phyloP scores from a whole-genome alignment of 1,139 yeast species.

The Pichia sp. region DNA sequence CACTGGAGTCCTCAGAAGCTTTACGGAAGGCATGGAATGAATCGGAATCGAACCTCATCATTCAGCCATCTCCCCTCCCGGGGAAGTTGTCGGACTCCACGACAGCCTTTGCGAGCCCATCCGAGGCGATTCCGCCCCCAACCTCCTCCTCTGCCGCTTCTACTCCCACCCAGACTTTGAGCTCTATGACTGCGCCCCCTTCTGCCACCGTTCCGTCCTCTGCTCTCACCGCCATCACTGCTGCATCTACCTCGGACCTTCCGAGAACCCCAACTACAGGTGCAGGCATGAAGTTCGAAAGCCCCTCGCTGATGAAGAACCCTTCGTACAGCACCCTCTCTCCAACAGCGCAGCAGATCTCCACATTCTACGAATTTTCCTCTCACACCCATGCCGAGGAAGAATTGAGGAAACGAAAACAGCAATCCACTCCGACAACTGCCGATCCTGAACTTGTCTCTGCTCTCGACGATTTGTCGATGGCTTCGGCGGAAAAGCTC shows the following conservation, averaged over 20 bases:
- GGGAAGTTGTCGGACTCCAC: conserved; percentile 18
- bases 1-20: conserved; percentile 22
- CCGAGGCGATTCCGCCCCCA: not conserved
- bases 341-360: conserved; percentile 39
- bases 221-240: not conserved
- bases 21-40: conserved; percentile 28
- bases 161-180: not conserved
- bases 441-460: conserved; percentile 23
- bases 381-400: conserved; percentile 34
- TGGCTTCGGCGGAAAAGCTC: conserved; percentile 44
- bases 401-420: conserved; percentile 34
- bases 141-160: not conserved
- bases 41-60: conserved; percentile 18
- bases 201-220: not conserved
- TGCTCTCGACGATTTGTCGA: conserved; percentile 40
- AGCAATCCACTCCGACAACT: conserved; percentile 8
- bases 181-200: not conserved
- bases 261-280: not conserved
- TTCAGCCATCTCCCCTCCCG: conserved; percentile 32
- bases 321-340: conserved; percentile 34
- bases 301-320: conserved; percentile 37
- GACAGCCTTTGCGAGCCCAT: not conserved
- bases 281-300: conserved; percentile 20
- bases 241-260: not conserved
- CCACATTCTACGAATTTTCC: conserved; percentile 40